Conservation (phyloP, 345 rosid species). For the Dimocarpus longan region DNA sequence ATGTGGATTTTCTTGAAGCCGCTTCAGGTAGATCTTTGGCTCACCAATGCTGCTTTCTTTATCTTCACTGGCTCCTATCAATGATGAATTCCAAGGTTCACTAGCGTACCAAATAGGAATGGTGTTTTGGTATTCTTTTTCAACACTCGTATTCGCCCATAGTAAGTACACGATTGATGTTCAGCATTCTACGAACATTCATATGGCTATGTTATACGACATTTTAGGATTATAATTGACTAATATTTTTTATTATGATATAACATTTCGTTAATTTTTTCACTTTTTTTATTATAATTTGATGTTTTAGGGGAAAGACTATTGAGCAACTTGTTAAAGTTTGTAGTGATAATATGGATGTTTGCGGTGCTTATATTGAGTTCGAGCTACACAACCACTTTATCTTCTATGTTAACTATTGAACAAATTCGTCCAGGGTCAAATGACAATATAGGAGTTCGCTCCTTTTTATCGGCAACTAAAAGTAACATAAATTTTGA, state of each 20-base stretch:
- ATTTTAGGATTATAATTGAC: no score
- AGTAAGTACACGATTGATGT: background rate
- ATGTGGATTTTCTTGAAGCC: background rate
- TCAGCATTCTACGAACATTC: no score
- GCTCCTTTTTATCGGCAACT: background rate
- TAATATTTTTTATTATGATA: no score
- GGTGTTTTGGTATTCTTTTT: conserved; percentile 14
- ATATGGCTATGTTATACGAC: no score
- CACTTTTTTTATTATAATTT: background rate
- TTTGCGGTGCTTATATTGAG: conserved; percentile 40
- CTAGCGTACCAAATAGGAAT: background rate
- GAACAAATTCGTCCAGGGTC: background rate
- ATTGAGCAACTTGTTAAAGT: conserved; percentile 38
- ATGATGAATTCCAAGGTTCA: background rate
- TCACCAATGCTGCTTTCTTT: background rate
- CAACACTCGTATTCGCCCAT: conserved; percentile 14
- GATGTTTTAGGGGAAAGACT: conserved; percentile 12
- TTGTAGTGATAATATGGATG: conserved; percentile 39
- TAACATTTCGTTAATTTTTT: no score
- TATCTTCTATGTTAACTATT: conserved; percentile 2
- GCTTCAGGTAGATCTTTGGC: background rate
- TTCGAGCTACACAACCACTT: conserved; percentile 35
- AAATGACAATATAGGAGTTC: background rate
- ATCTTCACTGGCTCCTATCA: background rate
- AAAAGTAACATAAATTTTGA: background rate